These are phyloP conservation scores for Epichloe bromicola DNA, from an alignment of 2,329 filamentous ascomycete species.

Conservation along the genomic window DNA sequence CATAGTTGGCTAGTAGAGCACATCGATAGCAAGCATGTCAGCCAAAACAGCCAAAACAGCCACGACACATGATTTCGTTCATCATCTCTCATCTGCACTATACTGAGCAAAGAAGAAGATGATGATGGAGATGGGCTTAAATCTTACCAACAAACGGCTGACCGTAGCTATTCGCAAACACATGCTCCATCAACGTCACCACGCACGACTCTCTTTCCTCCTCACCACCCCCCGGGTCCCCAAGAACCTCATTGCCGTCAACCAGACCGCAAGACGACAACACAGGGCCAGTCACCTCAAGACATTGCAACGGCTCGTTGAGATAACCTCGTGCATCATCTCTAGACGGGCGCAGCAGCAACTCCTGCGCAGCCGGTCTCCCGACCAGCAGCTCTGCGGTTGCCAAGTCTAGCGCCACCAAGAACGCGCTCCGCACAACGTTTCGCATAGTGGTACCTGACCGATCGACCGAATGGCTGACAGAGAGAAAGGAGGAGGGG, in stretches of 20 bases:
- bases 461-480: too few species aligned
- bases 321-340: background rate
- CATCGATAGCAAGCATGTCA: background rate
- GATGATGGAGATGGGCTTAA: background rate
- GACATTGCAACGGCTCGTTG: slow-evolving; percentile 33
- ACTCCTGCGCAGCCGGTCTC: background rate
- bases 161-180: slow-evolving; percentile 63
- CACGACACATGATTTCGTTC: background rate
- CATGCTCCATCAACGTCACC: slow-evolving; percentile 53
- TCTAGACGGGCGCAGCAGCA: background rate
- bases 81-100: background rate
- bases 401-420: background rate
- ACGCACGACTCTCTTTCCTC: slow-evolving; percentile 25
- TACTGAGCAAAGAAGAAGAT: background rate
- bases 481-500: too few species aligned
- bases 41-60: background rate
- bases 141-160: slow-evolving; percentile 54
- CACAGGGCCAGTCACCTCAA: slow-evolving; percentile 58
- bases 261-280: slow-evolving; percentile 32
- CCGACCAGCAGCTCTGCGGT: background rate
- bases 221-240: background rate
- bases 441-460: background rate
- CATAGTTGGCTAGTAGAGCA: slow-evolving; percentile 6
- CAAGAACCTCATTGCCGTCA: slow-evolving; percentile 4
- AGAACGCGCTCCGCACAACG: background rate